Conservation (phyloP, 2,329 filamentous ascomycete species). For the Ampelomyces quisqualis region DNA sequence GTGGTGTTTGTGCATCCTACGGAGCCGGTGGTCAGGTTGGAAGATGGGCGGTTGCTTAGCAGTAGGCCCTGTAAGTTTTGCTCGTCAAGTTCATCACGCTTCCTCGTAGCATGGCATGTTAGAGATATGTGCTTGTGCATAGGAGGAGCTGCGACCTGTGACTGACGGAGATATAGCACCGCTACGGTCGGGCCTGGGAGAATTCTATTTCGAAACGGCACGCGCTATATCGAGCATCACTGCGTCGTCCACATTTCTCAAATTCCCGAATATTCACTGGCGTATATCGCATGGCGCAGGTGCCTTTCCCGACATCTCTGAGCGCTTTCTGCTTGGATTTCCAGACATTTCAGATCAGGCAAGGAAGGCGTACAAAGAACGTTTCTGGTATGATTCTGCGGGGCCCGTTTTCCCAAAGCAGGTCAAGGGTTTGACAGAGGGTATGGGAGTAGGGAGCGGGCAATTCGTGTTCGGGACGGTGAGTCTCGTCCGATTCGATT, state of each 20-base stretch:
- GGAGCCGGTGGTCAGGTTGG: constrained; percentile 34
- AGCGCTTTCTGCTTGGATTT: constrained; percentile 40
- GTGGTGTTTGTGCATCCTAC: constrained; percentile 42
- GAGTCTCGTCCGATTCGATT: constrained; percentile 8
- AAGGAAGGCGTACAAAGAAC: constrained; percentile 30
- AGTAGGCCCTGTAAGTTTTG: constrained; percentile 36
- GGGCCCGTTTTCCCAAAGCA: constrained; percentile 43
- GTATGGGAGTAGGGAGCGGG: constrained; percentile 29
- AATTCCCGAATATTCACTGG: constrained; percentile 36
- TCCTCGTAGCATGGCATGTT: too few species aligned
- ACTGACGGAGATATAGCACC: too few species aligned
- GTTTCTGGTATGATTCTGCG: constrained; percentile 44
- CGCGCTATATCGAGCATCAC: constrained; percentile 39
- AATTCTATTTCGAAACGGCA: constrained; percentile 44
- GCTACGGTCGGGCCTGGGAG: constrained; percentile 37
- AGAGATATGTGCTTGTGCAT: too few species aligned
- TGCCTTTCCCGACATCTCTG: constrained; percentile 40
- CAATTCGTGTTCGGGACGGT: constrained; percentile 44
- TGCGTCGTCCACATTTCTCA: constrained; percentile 28
- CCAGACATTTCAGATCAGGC: constrained; percentile 25
- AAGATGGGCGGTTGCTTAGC: constrained; percentile 26
- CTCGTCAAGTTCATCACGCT: too few species aligned
- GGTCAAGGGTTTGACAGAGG: constrained; percentile 38
- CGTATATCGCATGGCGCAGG: constrained; percentile 41
- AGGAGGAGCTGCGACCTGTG: too few species aligned